Conservation (phyloP, 2,329 filamentous ascomycete genomes). For the Fusarium camptoceras region DNA sequence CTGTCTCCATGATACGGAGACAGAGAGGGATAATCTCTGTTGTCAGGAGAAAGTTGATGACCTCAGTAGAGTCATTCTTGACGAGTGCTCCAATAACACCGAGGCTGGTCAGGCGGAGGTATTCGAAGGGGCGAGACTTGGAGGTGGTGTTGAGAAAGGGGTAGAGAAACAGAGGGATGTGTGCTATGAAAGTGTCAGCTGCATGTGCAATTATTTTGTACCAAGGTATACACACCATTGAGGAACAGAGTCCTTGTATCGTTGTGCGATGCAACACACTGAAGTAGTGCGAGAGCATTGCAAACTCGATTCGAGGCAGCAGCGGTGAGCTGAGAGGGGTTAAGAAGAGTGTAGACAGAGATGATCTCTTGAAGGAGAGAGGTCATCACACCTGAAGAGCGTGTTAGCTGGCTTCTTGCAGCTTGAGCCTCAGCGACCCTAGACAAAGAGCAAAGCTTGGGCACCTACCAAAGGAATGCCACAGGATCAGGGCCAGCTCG, state of each 20-base stretch:
- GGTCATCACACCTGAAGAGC: slow-evolving; percentile 87
- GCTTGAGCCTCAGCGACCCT: slow-evolving; percentile 1
- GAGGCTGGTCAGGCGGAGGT: slow-evolving; percentile 92
- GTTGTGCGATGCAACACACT: slow-evolving; percentile 97
- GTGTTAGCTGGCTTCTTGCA: slow-evolving; percentile 34
- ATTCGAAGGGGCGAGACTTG: slow-evolving; percentile 97
- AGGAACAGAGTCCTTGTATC: slow-evolving; percentile 94
- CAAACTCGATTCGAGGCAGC: slow-evolving; percentile 98
- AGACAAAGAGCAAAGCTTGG: slow-evolving; percentile 11
- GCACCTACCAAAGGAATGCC: slow-evolving; percentile 93
- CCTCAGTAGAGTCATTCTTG: slow-evolving; percentile 98
- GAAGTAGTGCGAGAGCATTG: slow-evolving; percentile 93
- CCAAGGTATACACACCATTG: slow-evolving; percentile 73
- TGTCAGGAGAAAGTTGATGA: slow-evolving; percentile 98
- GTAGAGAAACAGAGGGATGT: slow-evolving; percentile 97
- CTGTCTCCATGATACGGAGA: slow-evolving; percentile 98
- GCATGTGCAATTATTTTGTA: background rate
- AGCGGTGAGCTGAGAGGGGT: slow-evolving; percentile 95
- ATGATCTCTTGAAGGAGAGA: slow-evolving; percentile 98
- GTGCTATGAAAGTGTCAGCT: slow-evolving; percentile 68
- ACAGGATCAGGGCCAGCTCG: slow-evolving; percentile 93
- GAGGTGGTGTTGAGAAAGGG: slow-evolving; percentile 99
- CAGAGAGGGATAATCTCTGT: slow-evolving; percentile 99
- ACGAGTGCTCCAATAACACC: slow-evolving; percentile 97
- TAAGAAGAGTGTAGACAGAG: slow-evolving; percentile 95